Evolutionary conservation across 1,284 basidiomycete genomes (phyloP).

Genomic region (Boletus chippewaensis): DNA sequence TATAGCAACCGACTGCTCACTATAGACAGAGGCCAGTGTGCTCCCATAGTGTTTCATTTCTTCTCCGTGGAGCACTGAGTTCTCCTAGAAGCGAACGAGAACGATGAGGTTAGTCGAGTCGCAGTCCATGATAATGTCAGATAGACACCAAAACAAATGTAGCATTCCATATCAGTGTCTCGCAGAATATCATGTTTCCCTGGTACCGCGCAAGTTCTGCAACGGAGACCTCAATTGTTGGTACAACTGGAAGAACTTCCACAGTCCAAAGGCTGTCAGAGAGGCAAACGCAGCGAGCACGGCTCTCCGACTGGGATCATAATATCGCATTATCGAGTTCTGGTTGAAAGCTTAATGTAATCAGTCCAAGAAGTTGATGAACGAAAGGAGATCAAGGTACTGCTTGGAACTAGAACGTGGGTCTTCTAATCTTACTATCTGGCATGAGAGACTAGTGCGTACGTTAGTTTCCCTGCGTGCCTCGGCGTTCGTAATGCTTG

Average conservation of each 20-base stretch:
- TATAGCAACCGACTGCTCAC: too few relatives aligned
- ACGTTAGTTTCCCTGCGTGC: too few relatives aligned
- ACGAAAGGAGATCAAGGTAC: too few relatives aligned
- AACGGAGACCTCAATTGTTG: not conserved
- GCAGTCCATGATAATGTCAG: too few relatives aligned
- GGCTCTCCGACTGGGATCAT: too few relatives aligned
- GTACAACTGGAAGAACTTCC: conserved; percentile 1
- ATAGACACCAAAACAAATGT: too few relatives aligned
- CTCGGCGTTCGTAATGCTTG: too few relatives aligned
- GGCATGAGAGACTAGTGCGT: too few relatives aligned
- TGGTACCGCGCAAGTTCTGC: not conserved
- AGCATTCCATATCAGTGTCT: not conserved
- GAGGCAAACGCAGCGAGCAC: not conserved
- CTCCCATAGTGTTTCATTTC: not conserved
- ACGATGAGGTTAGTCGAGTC: not conserved
- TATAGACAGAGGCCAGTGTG: not conserved
- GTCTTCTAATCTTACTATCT: too few relatives aligned
- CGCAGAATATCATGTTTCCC: not conserved
- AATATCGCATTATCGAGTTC: too few relatives aligned
- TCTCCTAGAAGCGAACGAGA: not conserved
- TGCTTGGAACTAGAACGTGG: too few relatives aligned
- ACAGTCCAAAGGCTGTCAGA: not conserved
- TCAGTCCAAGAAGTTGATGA: too few relatives aligned
- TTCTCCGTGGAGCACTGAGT: not conserved
- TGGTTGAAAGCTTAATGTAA: not conserved